Conservation (phyloP, 2,329 filamentous ascomycete species). For the Fonsecaea multimorphosa region DNA sequence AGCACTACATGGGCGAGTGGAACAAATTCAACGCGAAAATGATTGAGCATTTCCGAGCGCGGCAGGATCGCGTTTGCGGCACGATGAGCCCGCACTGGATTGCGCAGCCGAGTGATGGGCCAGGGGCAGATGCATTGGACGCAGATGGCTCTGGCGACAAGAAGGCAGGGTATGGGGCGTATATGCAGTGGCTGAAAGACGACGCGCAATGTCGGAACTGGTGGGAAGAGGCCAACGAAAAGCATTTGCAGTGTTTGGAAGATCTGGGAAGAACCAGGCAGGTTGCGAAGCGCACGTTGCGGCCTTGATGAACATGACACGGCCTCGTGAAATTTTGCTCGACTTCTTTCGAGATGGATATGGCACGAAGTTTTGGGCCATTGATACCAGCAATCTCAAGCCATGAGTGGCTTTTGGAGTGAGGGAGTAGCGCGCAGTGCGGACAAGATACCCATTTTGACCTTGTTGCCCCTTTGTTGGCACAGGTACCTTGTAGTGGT, state of each 20-base stretch:
- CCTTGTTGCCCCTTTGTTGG: not conserved
- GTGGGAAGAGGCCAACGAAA: slow-evolving; percentile 56
- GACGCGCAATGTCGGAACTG: slow-evolving; percentile 54
- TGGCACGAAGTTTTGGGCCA: not conserved
- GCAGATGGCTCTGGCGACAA: slow-evolving; percentile 25
- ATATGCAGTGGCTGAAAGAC: slow-evolving; percentile 54
- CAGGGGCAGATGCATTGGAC: slow-evolving; percentile 31
- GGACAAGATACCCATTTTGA: not conserved
- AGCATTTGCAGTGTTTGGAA: slow-evolving; percentile 52
- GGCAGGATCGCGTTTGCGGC: slow-evolving; percentile 56
- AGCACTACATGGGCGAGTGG: slow-evolving; percentile 63
- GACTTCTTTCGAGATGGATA: not conserved
- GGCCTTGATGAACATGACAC: slow-evolving; percentile 9
- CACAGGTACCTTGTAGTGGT: not conserved
- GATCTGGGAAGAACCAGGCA: slow-evolving; percentile 48
- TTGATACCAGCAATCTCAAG: not conserved
- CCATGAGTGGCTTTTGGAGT: not conserved
- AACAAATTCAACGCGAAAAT: slow-evolving; percentile 61
- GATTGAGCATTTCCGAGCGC: slow-evolving; percentile 61
- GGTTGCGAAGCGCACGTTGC: slow-evolving; percentile 27
- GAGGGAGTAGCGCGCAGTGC: not conserved
- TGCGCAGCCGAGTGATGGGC: slow-evolving; percentile 53
- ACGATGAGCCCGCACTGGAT: slow-evolving; percentile 58
- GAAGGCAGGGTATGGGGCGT: slow-evolving; percentile 53
- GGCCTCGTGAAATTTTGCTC: not conserved